phyloP scores from a whole-genome alignment of 2,329 filamentous ascomycete genomes.

The Nigrospora sphaerica region DNA sequence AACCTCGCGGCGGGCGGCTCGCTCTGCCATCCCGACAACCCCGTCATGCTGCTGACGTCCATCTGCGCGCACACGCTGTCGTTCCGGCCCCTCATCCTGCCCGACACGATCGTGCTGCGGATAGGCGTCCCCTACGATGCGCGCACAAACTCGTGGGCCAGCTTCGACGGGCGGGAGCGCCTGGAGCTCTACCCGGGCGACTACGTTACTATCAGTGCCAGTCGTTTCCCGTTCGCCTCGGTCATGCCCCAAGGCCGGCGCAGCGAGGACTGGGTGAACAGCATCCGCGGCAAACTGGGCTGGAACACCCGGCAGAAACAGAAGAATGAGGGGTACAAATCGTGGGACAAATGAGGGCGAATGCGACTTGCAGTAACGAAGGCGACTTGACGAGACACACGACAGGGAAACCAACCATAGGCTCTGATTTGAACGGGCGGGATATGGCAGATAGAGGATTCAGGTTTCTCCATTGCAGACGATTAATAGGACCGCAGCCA shows the following conservation, averaged over 20 bases:
- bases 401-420: too few relatives aligned
- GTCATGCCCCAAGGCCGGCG: conserved; percentile 63
- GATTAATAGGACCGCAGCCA: too few relatives aligned
- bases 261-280: conserved; percentile 77
- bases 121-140: conserved; percentile 94
- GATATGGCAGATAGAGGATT: too few relatives aligned
- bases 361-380: too few relatives aligned
- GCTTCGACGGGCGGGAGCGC: conserved; percentile 89
- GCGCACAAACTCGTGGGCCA: conserved; percentile 88
- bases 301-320: conserved; percentile 79
- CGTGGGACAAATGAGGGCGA: conserved; percentile 30
- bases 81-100: conserved; percentile 92
- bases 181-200: conserved; percentile 72
- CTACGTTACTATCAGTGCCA: conserved; percentile 79
- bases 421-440: too few relatives aligned
- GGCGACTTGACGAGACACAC: background rate
- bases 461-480: too few relatives aligned
- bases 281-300: conserved; percentile 69
- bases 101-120: conserved; percentile 89
- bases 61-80: conserved; percentile 94
- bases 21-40: conserved; percentile 91
- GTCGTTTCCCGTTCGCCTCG: conserved; percentile 71
- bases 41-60: conserved; percentile 87
- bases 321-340: conserved; percentile 50
- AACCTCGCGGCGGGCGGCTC: conserved; percentile 94